Base-by-base conservation (phyloP, 495 filamentous ascomycete genomes). In the Apodospora peruviana region DNA sequence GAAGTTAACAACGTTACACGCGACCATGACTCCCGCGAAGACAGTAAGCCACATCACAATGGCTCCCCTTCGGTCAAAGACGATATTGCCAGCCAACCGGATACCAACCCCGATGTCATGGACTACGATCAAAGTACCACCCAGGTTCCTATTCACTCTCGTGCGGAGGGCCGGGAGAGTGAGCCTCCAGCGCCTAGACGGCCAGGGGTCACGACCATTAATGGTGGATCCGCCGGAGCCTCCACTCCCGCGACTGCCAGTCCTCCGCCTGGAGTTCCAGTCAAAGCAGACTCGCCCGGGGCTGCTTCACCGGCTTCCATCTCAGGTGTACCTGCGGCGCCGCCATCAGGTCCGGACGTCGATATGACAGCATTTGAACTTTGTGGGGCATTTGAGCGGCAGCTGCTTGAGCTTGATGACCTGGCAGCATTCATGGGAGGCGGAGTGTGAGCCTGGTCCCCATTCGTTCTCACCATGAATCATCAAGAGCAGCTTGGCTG, bases 351-450 rank as follows among this genome's bases (percentile, higher is more conserved):
- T 2, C 50, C 61, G 20, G 62, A 60, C 34, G 58, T 66, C 5
- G 73, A 76, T 43, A 76, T 76, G 72, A 75, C 71, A 3, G 69
- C 71, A 0, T 55, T 61, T n/a, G 73, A 76, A 45, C 60, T 76
- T 5, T 76, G 73, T 48, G 50, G 50, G 1, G 73, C 71, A 0
- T 76, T 76, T 43, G 73, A 76, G 60, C 64, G 71, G 12, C 73
- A 76, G 57, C 58, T 76, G 5, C 58, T 76, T 4, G 73, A 76
- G 50, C 49, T 75, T 5, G 73, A 76, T 34, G 73, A 76, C 46
- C 61, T 76, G 10, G 73, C 73, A 23, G 73, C 73, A 5, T 76
- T 76, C 29, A 75, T 76, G 73, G 73, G 73, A 5, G 73, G 73
- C 21, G 73, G 73, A 39, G 73, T 76, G 50, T 76, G 43, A 70